These are phyloP conservation scores for Gliomastix tumulicola DNA, from an alignment of 2,329 filamentous ascomycete species.

Conservation along the genomic window DNA sequence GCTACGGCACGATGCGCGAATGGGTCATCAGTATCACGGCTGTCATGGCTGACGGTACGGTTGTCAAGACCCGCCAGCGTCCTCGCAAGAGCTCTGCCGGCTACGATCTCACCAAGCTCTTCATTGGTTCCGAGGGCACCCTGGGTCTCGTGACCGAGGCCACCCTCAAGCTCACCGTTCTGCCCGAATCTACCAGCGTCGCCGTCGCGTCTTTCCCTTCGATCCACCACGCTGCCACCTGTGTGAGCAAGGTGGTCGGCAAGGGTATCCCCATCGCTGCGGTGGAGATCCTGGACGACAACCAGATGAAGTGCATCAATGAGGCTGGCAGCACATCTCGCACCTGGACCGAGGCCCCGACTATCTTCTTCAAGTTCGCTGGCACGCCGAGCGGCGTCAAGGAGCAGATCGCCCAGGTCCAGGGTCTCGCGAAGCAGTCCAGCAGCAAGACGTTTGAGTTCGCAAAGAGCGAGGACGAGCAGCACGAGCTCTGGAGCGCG, in stretches of 20 bases:
- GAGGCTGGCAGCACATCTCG: conserved; percentile 58
- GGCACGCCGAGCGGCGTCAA: conserved; percentile 65
- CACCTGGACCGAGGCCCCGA: conserved; percentile 65
- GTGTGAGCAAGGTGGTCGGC: conserved; percentile 72
- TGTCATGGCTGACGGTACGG: conserved; percentile 81
- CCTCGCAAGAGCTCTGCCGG: conserved; percentile 86
- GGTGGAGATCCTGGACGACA: conserved; percentile 88
- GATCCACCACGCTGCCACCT: conserved; percentile 67
- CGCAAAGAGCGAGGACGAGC: conserved; percentile 62
- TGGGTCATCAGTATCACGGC: conserved; percentile 86
- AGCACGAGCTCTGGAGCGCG: conserved; percentile 73
- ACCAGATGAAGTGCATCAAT: conserved; percentile 73
- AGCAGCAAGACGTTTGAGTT: conserved; percentile 71
- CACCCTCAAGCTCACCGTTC: conserved; percentile 77
- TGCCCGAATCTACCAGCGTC: conserved; percentile 72
- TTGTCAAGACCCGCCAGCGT: conserved; percentile 83
- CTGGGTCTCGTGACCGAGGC: conserved; percentile 89
- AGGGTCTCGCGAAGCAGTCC: conserved; percentile 51
- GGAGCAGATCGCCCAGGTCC: conserved; percentile 68
- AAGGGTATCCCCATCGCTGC: conserved; percentile 80
- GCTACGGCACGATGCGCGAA: conserved; percentile 91
- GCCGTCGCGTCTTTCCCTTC: conserved; percentile 58
- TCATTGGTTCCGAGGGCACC: conserved; percentile 88
- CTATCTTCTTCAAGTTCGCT: conserved; percentile 79
- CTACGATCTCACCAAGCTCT: conserved; percentile 84